Evolutionary conservation across 352 stramenopile species (phyloP).

Genomic region (Globisporangium megalacanthum): DNA sequence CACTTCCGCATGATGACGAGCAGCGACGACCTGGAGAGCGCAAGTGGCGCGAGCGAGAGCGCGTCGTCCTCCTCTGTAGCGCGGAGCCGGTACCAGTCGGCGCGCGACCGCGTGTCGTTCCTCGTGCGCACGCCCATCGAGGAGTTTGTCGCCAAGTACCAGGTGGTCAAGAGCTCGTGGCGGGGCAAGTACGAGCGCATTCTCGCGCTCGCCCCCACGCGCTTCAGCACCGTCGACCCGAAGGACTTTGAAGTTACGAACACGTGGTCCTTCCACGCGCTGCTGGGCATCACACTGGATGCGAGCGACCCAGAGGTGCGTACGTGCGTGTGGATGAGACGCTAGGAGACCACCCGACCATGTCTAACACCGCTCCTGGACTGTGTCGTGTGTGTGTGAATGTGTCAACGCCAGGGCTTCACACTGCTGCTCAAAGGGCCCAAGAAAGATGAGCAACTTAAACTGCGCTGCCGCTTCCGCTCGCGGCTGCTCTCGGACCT

Average conservation of each 20-base stretch:
- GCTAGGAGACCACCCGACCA: too few relatives aligned
- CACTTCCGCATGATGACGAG: constrained; percentile 3
- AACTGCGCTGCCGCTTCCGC: constrained; percentile 72
- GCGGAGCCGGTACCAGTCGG: constrained; percentile 14
- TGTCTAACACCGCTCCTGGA: neutral
- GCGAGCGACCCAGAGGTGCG: constrained; percentile 30
- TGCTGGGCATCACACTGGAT: constrained; percentile 59
- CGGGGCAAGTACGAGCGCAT: constrained; percentile 86
- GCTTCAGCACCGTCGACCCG: constrained; percentile 84
- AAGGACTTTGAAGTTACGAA: constrained; percentile 87
- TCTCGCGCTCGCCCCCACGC: constrained; percentile 65
- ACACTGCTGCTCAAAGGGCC: constrained; percentile 53
- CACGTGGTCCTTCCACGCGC: constrained; percentile 64
- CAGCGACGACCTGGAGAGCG: constrained; percentile 4
- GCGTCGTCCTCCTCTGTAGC: neutral
- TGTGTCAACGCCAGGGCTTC: constrained; percentile 29
- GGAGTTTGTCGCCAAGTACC: constrained; percentile 81
- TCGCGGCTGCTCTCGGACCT: constrained; percentile 74
- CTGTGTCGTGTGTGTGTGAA: neutral
- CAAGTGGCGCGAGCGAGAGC: neutral
- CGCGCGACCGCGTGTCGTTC: constrained; percentile 28
- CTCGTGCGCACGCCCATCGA: constrained; percentile 52
- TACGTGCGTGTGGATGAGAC: too few relatives aligned
- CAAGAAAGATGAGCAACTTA: constrained; percentile 84
- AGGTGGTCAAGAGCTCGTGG: constrained; percentile 81